Evolutionary conservation across 148 eudicot genomes (phyloP).

Genomic region (Dysphania ambrosioides): DNA sequence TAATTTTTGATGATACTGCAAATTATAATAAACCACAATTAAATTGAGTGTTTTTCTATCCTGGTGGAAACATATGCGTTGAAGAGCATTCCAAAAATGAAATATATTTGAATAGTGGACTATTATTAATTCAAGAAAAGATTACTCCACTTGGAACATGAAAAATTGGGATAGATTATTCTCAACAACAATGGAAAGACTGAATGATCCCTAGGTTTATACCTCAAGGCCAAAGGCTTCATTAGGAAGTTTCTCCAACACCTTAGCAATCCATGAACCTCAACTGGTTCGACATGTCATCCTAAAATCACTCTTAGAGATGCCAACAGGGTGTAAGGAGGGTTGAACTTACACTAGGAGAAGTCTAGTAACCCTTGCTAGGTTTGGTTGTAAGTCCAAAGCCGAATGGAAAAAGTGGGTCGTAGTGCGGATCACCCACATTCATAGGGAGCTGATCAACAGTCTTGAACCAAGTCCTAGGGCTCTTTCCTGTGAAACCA

Average conservation of each 20-base stretch:
- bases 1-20: no score
- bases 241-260: no score
- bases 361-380: constrained; percentile 22
- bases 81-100: no score
- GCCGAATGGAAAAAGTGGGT: constrained; percentile 55
- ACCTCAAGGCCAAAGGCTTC: background rate
- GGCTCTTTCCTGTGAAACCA: constrained; percentile 52
- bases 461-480: constrained; percentile 55
- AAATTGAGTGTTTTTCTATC: no score
- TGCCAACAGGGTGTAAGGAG: no score
- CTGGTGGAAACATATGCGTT: no score
- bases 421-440: constrained; percentile 50
- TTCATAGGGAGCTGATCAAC: constrained; percentile 57
- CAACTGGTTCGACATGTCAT: no score
- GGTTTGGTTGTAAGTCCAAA: constrained; percentile 54
- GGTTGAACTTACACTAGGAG: background rate
- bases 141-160: background rate
- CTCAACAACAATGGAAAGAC: constrained; percentile 11
- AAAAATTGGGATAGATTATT: constrained; percentile 2
- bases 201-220: background rate
- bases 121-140: background rate
- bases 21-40: no score
- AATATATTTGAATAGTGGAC: no score
- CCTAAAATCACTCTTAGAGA: no score
- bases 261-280: no score